These are phyloP conservation scores for Parathielavia appendiculata DNA, from an alignment of 495 filamentous ascomycete genomes.

Conservation along the genomic window DNA sequence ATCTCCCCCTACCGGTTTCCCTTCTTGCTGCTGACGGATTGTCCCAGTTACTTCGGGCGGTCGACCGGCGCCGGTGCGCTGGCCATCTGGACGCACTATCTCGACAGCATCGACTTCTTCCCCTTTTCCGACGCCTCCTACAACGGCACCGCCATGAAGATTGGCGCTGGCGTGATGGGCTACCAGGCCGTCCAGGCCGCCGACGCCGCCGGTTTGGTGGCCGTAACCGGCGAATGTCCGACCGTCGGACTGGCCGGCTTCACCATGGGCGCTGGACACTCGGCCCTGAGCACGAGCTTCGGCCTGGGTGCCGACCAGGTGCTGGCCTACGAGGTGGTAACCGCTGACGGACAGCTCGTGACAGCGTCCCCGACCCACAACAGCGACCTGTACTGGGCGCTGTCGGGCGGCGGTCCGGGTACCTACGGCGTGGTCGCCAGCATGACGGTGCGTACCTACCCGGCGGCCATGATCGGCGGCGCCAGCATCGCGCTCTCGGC, in stretches of 20 bases:
- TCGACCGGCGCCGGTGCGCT: conserved; percentile 45
- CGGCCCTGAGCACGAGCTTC: conserved; percentile 43
- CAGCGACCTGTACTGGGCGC: conserved; percentile 58
- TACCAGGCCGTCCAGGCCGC: conserved; percentile 45
- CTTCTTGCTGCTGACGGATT: neutral
- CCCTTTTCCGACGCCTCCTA: conserved; percentile 35
- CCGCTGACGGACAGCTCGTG: conserved; percentile 41
- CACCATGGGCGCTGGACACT: conserved; percentile 57
- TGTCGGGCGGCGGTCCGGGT: conserved; percentile 53
- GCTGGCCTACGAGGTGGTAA: conserved; percentile 55
- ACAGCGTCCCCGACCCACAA: conserved; percentile 43
- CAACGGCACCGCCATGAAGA: conserved; percentile 40
- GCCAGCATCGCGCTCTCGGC: conserved; percentile 13
- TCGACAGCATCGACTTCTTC: conserved; percentile 42
- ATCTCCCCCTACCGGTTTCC: neutral
- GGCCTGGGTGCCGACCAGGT: conserved; percentile 58
- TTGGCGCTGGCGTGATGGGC: conserved; percentile 52
- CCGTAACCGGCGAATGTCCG: conserved; percentile 44
- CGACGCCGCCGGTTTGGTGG: conserved; percentile 36
- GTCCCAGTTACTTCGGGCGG: conserved; percentile 30
- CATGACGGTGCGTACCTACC: conserved; percentile 37
- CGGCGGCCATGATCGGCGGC: conserved; percentile 25
- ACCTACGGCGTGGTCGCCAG: conserved; percentile 53
- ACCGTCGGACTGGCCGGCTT: conserved; percentile 48
- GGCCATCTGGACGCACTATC: conserved; percentile 45